These are phyloP conservation scores for Claviceps lovelessii DNA, from an alignment of 2,329 filamentous ascomycete species.

Conservation along the genomic window DNA sequence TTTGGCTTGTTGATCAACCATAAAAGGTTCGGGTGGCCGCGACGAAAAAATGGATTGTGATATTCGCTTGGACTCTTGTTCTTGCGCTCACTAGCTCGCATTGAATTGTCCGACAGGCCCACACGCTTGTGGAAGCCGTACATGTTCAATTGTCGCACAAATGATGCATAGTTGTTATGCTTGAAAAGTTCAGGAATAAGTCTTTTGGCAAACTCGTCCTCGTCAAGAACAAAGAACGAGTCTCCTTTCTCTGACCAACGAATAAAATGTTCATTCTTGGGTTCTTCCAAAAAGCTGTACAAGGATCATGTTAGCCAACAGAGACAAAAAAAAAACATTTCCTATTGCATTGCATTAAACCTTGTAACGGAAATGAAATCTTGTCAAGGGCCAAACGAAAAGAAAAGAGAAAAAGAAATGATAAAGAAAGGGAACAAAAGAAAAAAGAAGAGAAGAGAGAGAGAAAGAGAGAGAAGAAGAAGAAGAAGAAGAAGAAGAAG, in stretches of 20 bases:
- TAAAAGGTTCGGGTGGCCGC: constrained; percentile 77
- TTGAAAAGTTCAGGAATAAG: constrained; percentile 97
- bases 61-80: constrained; percentile 98
- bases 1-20: constrained; percentile 97
- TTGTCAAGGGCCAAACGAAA: neutral
- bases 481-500: too few species aligned
- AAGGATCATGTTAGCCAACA: neutral
- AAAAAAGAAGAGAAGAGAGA: too few species aligned
- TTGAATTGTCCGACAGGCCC: constrained; percentile 87
- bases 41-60: constrained; percentile 89
- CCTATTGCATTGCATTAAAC: neutral
- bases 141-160: constrained; percentile 90
- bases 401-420: neutral
- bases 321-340: neutral
- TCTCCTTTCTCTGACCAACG: constrained; percentile 94
- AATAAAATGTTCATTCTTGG: constrained; percentile 86
- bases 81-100: constrained; percentile 92
- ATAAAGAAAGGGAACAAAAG: too few species aligned
- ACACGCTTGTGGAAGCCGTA: constrained; percentile 97
- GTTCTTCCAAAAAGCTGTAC: constrained; percentile 75
- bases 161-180: constrained; percentile 96
- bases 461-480: too few species aligned
- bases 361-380: too few species aligned
- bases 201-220: constrained; percentile 95
- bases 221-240: constrained; percentile 91